Evolutionary conservation across 805 yeast genomes (phyloP).

Genomic region (Wickerhamiella azymoides): DNA sequence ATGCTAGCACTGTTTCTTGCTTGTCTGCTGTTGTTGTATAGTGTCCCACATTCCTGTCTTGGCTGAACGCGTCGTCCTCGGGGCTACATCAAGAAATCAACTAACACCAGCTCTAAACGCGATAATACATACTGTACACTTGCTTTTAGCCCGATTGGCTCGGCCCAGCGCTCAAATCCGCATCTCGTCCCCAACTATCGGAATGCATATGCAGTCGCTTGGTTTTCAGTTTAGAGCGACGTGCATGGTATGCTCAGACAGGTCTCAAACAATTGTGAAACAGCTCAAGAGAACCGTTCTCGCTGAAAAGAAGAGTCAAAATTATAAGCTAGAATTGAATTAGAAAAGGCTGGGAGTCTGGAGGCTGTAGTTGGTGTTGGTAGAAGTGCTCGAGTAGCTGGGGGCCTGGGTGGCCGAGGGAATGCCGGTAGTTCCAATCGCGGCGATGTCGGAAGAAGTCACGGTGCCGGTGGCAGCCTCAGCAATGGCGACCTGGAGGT

Average conservation of each 20-base stretch:
- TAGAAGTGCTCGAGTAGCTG: conserved; percentile 12
- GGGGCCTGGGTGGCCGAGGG: conserved; percentile 21
- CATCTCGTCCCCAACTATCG: no score
- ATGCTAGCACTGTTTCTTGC: no score
- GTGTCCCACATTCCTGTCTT: no score
- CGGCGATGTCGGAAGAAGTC: conserved; percentile 16
- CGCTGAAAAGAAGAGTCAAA: not conserved
- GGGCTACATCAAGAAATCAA: no score
- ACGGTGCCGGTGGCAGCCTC: conserved; percentile 9
- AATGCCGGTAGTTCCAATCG: conserved; percentile 10
- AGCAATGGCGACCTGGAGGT: conserved; percentile 41
- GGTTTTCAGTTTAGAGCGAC: not conserved
- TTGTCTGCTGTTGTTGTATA: no score
- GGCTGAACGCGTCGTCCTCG: no score
- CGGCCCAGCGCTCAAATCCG: no score
- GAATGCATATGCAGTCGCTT: not conserved
- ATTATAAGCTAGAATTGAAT: not conserved
- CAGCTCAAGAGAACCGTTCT: no score
- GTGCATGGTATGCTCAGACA: not conserved
- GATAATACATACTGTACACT: no score
- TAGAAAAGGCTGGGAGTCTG: not conserved
- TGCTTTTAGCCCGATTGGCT: no score
- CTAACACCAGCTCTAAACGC: no score
- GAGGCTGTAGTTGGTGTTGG: conserved; percentile 7
- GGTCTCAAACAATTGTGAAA: not conserved